A percentile compares a stretch with the other conserved stretches of the same genome.
Evolutionary conservation across 495 filamentous ascomycete species (phyloP).

Genomic region (Mytilinidion resinicola): DNA sequence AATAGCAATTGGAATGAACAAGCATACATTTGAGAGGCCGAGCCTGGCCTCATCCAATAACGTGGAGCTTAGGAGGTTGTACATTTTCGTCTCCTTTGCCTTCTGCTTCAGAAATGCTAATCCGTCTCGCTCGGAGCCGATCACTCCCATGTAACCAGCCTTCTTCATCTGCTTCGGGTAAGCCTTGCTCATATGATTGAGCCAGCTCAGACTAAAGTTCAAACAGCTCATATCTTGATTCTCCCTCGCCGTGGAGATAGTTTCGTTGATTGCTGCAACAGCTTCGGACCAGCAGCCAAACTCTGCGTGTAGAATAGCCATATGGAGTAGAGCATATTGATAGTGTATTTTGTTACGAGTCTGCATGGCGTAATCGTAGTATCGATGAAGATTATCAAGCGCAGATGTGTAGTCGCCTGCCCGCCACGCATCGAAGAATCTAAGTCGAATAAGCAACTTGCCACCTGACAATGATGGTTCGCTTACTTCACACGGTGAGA

Average conservation of each 20-base stretch:
- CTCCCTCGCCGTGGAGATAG: constrained; percentile 83
- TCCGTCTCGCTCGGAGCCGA: constrained; percentile 74
- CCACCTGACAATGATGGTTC: constrained; percentile 5
- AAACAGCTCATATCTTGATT: constrained; percentile 87
- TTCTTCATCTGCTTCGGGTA: constrained; percentile 71
- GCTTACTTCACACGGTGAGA: constrained; percentile 68
- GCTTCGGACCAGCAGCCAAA: constrained; percentile 90
- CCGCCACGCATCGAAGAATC: constrained; percentile 86
- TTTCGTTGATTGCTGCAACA: constrained; percentile 87
- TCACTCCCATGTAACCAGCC: constrained; percentile 62
- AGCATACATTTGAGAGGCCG: constrained; percentile 53
- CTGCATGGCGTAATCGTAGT: constrained; percentile 97
- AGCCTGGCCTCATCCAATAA: constrained; percentile 83
- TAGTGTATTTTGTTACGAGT: constrained; percentile 79
- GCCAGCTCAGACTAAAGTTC: constrained; percentile 93
- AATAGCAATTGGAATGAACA: not conserved
- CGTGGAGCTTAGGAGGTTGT: constrained; percentile 76
- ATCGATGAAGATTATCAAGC: constrained; percentile 87
- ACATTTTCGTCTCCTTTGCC: constrained; percentile 83
- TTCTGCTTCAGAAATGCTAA: constrained; percentile 80
- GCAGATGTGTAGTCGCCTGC: constrained; percentile 84
- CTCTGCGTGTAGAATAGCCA: constrained; percentile 89
- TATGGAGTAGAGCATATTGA: constrained; percentile 91
- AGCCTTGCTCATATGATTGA: constrained; percentile 87
- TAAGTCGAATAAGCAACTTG: constrained; percentile 16